Percentiles rank a stretch among this genome's conserved stretches.
Evolutionary conservation across 2,329 filamentous ascomycete genomes (phyloP).

Genomic region (Cadophora malorum): DNA sequence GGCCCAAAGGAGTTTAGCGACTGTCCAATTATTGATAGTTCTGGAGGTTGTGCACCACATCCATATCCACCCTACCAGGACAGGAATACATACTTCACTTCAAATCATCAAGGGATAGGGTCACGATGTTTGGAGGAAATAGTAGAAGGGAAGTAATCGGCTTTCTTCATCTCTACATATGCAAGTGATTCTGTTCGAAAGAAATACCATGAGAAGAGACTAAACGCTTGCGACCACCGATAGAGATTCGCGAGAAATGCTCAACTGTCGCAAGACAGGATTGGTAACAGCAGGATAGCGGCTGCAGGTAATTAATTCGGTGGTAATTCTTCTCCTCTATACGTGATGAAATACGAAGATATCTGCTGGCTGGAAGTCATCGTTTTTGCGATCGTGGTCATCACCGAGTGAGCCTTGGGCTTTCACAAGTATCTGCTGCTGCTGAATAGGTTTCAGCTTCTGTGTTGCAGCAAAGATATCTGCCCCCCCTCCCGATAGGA

Average conservation of each 20-base stretch:
- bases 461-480: neutral
- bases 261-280: neutral
- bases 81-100: neutral
- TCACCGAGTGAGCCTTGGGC: neutral
- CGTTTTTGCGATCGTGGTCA: neutral
- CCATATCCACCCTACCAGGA: neutral
- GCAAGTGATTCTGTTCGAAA: too few species aligned
- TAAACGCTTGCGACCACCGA: neutral
- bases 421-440: neutral
- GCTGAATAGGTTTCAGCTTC: slow-evolving; percentile 8
- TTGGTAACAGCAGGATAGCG: neutral
- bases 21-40: neutral
- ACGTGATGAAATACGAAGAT: too few species aligned
- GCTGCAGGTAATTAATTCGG: neutral
- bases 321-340: neutral
- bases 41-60: neutral
- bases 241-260: neutral
- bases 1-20: neutral
- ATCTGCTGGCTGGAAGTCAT: neutral
- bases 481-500: slow-evolving; percentile 5
- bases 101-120: neutral
- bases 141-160: too few species aligned
- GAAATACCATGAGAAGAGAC: neutral
- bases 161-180: too few species aligned
- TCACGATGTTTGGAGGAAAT: too few species aligned